Evolutionary conservation across 2,329 filamentous ascomycete species (phyloP).

Genomic region (Scorias spongiosa): DNA sequence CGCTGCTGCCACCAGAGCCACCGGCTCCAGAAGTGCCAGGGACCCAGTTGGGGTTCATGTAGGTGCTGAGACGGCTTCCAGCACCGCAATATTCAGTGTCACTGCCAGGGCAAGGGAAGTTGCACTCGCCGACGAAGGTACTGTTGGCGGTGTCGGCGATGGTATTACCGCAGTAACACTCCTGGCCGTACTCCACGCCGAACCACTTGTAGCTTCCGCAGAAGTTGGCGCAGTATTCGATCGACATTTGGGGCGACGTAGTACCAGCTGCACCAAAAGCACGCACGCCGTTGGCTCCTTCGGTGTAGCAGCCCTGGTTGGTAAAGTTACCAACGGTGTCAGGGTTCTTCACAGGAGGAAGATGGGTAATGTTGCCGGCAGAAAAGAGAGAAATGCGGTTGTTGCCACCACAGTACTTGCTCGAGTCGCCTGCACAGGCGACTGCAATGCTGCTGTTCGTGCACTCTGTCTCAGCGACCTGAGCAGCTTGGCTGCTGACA

Average conservation of each 20-base stretch:
- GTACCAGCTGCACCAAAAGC: constrained; percentile 13
- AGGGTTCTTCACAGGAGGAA: constrained; percentile 12
- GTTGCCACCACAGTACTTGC: constrained; percentile 16
- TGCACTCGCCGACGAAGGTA: constrained; percentile 10
- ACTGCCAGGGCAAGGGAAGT: constrained; percentile 15
- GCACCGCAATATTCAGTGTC: constrained; percentile 16
- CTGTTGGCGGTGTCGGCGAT: constrained; percentile 7
- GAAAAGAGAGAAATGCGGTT: constrained; percentile 20
- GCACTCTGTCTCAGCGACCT: constrained; percentile 19
- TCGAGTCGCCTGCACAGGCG: constrained; percentile 18
- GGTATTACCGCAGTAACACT: constrained; percentile 21
- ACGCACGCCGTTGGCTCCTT: constrained; percentile 11
- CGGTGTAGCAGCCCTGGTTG: constrained; percentile 18
- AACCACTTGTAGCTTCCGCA: constrained; percentile 24
- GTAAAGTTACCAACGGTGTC: constrained; percentile 14
- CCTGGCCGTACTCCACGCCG: constrained; percentile 22
- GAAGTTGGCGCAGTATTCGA: constrained; percentile 24
- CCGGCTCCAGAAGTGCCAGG: constrained; percentile 1
- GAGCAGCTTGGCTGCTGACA: constrained; percentile 11
- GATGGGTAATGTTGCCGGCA: constrained; percentile 9
- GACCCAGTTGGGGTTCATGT: constrained; percentile 10
- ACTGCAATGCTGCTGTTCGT: constrained; percentile 1
- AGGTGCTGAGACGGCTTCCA: constrained; percentile 14
- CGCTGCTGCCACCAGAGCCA: constrained; percentile 3
- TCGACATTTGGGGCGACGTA: constrained; percentile 21